A percentile compares a stretch with the other conserved stretches of the same genome.
These are phyloP conservation scores for Cryptosporidium baileyi DNA, from an alignment of 169 alveolate genomes.

Conservation along the genomic window DNA sequence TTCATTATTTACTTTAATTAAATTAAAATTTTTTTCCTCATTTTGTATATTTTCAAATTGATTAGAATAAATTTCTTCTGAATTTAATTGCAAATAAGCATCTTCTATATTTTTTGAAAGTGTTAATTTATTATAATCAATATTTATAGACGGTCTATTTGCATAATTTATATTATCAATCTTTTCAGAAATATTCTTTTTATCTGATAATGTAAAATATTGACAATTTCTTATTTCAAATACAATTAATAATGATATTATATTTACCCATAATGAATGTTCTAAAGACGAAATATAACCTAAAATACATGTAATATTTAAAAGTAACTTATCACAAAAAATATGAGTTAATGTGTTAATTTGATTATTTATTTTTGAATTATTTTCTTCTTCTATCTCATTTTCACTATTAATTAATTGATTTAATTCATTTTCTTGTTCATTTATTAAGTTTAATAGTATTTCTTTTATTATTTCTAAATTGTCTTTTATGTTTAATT, in stretches of 20 bases:
- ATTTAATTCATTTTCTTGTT: conserved; percentile 35
- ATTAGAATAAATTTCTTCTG: neutral
- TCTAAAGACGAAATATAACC: conserved; percentile 29
- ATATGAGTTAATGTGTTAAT: neutral
- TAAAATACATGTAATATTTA: conserved; percentile 20
- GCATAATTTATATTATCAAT: neutral
- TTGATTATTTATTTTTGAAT: neutral
- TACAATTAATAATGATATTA: conserved; percentile 45
- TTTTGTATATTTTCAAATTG: neutral
- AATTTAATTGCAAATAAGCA: neutral
- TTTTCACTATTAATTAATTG: neutral
- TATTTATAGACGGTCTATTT: neutral
- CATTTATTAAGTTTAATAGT: neutral
- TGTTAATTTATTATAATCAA: neutral
- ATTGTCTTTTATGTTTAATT: neutral
- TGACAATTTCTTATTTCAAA: conserved; percentile 48
- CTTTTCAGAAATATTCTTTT: neutral
- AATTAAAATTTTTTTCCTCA: neutral
- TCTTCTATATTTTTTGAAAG: neutral
- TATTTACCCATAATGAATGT: conserved; percentile 28
- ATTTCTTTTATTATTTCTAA: neutral
- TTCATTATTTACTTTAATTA: neutral
- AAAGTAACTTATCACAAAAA: neutral
- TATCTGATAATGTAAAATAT: neutral
- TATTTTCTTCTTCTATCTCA: neutral